Percentiles rank a stretch among this genome's conserved stretches.
These are phyloP conservation scores for Mimosa pudica DNA, from an alignment of 306 rosid genomes.

Conservation along the genomic window DNA sequence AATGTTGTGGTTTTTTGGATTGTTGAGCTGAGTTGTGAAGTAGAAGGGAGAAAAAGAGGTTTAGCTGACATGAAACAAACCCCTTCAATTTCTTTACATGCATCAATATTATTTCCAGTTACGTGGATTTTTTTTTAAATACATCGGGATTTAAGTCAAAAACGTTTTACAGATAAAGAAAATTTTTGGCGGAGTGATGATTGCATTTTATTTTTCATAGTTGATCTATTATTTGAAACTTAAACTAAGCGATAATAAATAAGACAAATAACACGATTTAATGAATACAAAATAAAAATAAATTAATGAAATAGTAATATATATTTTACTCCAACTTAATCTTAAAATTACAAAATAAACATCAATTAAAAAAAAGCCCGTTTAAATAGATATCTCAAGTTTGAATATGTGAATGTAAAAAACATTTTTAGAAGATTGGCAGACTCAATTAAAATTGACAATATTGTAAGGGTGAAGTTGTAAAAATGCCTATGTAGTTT, in stretches of 20 bases:
- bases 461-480: too few species aligned
- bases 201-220: not conserved
- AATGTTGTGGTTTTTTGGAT: too few species aligned
- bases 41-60: too few species aligned
- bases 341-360: not conserved
- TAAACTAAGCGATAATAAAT: too few species aligned
- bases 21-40: too few species aligned
- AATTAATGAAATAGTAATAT: not conserved
- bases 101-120: not conserved
- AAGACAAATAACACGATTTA: not conserved
- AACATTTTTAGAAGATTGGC: too few species aligned
- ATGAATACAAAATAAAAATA: not conserved
- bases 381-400: too few species aligned
- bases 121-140: not conserved
- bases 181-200: not conserved
- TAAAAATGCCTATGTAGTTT: too few species aligned
- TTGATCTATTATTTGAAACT: not conserved
- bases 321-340: not conserved
- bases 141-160: too few species aligned
- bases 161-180: not conserved
- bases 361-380: not conserved
- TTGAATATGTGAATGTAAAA: too few species aligned
- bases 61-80: too few species aligned
- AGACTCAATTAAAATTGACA: too few species aligned
- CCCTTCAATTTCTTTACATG: not conserved